Base-by-base conservation (phyloP, 495 filamentous ascomycete species). In the Neurospora sp. region DNA sequence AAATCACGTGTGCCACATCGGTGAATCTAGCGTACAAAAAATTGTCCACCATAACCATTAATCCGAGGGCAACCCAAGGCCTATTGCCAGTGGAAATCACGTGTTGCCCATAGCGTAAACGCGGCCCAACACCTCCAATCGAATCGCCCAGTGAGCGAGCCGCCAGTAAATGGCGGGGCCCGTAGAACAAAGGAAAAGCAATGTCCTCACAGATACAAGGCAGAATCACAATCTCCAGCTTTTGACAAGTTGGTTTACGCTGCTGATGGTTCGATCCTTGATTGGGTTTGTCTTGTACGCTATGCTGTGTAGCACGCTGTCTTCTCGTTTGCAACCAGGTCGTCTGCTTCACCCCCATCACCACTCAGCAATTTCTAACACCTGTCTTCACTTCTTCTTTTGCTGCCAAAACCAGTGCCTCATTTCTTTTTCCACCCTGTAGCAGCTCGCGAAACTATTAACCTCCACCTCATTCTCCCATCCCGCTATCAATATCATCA, bases 241-340 rank as follows among this genome's bases (percentile, higher is more conserved):
- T 59, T 16, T 3, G 22, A 12, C 6, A 7, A 59, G 10, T 16
- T 10, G 20, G 22, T 59, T 9, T 16, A 10, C 20, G 4, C 5
- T 27, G 47, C 22, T 31, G 20, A 14, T 14, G 3, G 9, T 6
- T 59, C 8, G 1, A 8, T 47, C 44, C 1, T 1, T 35, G 0
- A 35, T 5, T 35, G 35, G 31, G 31, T 35, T 35, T 35, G 4
- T 47, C n/a, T 31, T 31, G 27, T 16, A 4, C 44, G 47, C 47
- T 22, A 12, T 14, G 40, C 40, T n/a, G 88, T 22, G 18, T 31
- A 31, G 27, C 27, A 31, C 27, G 27, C 27, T 39, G 10, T 65
- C 22, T 47, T 47, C 4, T 47, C n/a, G 39, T 71, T 45, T n/a
- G 45, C 70, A 53, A 71, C 5, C 38, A 71, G 31, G 8, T 71